A percentile compares a stretch with the other conserved stretches of the same genome.
Evolutionary conservation across 441 rosid genomes (phyloP).

Genomic region (Brassica hybrid): DNA sequence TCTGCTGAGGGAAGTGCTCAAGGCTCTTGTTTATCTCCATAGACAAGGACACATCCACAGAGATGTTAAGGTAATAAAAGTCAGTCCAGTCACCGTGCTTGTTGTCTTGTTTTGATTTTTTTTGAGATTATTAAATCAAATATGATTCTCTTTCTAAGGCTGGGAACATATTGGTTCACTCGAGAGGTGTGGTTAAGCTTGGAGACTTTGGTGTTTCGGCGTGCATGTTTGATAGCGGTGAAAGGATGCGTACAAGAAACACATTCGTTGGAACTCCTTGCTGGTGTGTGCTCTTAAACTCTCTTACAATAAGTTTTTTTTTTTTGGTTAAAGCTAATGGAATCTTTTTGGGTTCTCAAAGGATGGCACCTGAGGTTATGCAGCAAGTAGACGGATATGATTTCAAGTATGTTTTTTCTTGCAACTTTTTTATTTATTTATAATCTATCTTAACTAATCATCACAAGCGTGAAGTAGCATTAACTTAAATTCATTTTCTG

Average conservation of each 20-base stretch:
- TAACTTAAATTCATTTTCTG: not conserved
- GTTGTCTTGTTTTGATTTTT: no score
- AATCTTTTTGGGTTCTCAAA: slow-evolving; percentile 28
- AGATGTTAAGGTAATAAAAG: slow-evolving; percentile 73
- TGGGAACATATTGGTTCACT: slow-evolving; percentile 76
- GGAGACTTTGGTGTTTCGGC: slow-evolving; percentile 95
- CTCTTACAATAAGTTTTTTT: not conserved
- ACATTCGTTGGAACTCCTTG: slow-evolving; percentile 96
- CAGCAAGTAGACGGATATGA: slow-evolving; percentile 89
- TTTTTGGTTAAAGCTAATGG: not conserved
- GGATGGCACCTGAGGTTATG: slow-evolving; percentile 99
- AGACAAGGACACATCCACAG: slow-evolving; percentile 86
- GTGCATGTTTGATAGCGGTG: slow-evolving; percentile 91
- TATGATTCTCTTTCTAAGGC: slow-evolving; percentile 48
- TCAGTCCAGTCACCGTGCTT: no score
- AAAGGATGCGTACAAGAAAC: slow-evolving; percentile 79
- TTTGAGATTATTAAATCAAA: not conserved
- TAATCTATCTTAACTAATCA: slow-evolving; percentile 22
- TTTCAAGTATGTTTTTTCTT: slow-evolving; percentile 66
- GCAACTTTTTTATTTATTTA: not conserved
- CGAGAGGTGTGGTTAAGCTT: slow-evolving; percentile 70
- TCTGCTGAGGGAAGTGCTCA: slow-evolving; percentile 75
- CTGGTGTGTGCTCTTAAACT: slow-evolving; percentile 54
- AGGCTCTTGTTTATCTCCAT: slow-evolving; percentile 91
- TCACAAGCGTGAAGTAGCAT: not conserved